Conservation (phyloP, 75 land plant species). For the Larix kaempferi region DNA sequence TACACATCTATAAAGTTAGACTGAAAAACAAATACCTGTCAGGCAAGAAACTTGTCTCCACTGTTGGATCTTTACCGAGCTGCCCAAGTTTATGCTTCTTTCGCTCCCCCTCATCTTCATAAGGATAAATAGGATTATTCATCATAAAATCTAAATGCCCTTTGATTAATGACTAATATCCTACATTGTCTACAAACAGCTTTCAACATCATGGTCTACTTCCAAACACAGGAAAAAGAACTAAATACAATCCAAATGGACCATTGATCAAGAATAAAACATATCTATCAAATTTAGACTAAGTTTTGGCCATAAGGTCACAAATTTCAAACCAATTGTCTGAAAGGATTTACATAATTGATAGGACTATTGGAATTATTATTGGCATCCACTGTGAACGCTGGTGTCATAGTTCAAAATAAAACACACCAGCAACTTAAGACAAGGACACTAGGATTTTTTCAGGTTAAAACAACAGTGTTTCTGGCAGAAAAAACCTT, state of each 20-base stretch:
- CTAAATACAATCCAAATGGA: not conserved
- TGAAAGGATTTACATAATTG: no score
- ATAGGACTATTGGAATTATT: no score
- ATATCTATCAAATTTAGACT: no score
- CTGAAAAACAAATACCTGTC: conserved; percentile 68
- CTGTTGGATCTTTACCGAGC: conserved; percentile 91
- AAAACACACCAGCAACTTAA: no score
- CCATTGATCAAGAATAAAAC: no score
- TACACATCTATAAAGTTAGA: not conserved
- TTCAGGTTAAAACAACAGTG: not conserved
- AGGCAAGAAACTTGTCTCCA: conserved; percentile 95
- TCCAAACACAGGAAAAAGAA: not conserved
- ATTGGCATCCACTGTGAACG: no score
- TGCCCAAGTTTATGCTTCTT: conserved; percentile 29
- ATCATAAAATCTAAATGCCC: not conserved
- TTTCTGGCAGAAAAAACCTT: not conserved
- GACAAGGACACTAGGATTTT: no score
- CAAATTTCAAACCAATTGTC: no score
- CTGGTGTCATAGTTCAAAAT: no score
- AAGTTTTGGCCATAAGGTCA: no score
- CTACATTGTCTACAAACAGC: not conserved
- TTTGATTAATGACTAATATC: not conserved
- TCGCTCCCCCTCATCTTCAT: conserved; percentile 29
- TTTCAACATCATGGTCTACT: not conserved
- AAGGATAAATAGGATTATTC: not conserved